Evolutionary conservation across 2,329 filamentous ascomycete genomes (phyloP), one percentile per base, ranked within the genome.

Genomic region (Botrytis byssoidea): DNA sequence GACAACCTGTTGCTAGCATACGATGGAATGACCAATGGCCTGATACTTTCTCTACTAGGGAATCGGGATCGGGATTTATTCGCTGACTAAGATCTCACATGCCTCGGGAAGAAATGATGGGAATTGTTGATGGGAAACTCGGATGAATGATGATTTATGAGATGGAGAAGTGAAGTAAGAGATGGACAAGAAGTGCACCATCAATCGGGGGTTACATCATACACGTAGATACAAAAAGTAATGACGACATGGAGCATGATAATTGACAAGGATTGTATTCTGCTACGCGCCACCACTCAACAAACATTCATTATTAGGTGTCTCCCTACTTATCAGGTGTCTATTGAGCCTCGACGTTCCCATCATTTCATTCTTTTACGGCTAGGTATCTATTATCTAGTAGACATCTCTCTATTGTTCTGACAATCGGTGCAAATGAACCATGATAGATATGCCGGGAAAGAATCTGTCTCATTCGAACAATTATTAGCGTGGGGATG

Each of bases 171-270:
- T 14, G 42, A 35, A 48, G 22, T 20, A 48, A 35, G 63, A 37
- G 29, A 25, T 35, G n/a, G 61, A 35, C 29, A 25, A 8, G 42
- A 48, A 9, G 20, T 8, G 44, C 20, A 55, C 32, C 14, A 67
- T 67, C 46, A 37, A 55, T 29, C 32, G 46, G 35, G 22, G 65
- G 40, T 68, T 68, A 68, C 48, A 40, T 68, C 55, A 65, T 35
- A 32, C 51, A 18, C 51, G 40, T 29, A 3, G 35, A 37, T 3
- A 1, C 18, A 1, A 48, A 29, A 44, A 65, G n/a, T 66, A 51
- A 46, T 66, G 65, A 67, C 65, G 65, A 67, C 46, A 67, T 67
- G 22, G 14, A 63, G 22, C 60, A 35, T 20, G 22, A 12, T 12
- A 5, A 5, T 25, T 14, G 32, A 22, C 57, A 37, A 7, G 57